These are phyloP conservation scores for Quercus berberidifolia DNA, from an alignment of 306 rosid species.

Conservation along the genomic window DNA sequence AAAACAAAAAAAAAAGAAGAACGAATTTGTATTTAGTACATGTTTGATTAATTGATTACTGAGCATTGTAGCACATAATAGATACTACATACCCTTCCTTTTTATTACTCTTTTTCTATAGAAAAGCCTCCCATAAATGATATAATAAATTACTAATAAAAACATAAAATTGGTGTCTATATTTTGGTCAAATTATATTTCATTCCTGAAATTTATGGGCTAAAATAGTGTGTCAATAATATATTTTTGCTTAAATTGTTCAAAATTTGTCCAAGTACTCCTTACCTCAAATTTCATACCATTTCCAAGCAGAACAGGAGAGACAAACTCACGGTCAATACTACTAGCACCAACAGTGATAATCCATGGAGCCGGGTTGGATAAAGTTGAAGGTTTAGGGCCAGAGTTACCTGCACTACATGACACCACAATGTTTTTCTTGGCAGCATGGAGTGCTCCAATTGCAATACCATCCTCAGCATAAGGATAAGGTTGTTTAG, in stretches of 20 bases:
- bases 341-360: slow-evolving; percentile 86
- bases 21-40: too few species aligned
- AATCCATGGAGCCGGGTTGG: slow-evolving; percentile 84
- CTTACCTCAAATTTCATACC: slow-evolving; percentile 51
- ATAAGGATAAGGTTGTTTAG: slow-evolving; percentile 30
- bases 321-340: slow-evolving; percentile 61
- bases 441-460: slow-evolving; percentile 64
- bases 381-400: slow-evolving; percentile 53
- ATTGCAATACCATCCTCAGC: slow-evolving; percentile 54
- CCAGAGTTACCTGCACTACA: slow-evolving; percentile 90
- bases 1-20: too few species aligned
- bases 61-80: too few species aligned
- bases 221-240: too few species aligned
- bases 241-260: background rate
- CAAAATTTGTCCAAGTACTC: background rate
- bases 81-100: too few species aligned
- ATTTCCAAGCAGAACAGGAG: slow-evolving; percentile 55
- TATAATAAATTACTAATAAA: too few species aligned
- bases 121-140: background rate
- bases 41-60: too few species aligned
- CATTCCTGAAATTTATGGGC: too few species aligned
- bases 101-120: too few species aligned
- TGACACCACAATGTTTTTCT: slow-evolving; percentile 66
- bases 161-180: too few species aligned
- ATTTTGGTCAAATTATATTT: too few species aligned